phyloP scores from a whole-genome alignment of 495 filamentous ascomycete species.

The Trichoderma erinaceum region DNA sequence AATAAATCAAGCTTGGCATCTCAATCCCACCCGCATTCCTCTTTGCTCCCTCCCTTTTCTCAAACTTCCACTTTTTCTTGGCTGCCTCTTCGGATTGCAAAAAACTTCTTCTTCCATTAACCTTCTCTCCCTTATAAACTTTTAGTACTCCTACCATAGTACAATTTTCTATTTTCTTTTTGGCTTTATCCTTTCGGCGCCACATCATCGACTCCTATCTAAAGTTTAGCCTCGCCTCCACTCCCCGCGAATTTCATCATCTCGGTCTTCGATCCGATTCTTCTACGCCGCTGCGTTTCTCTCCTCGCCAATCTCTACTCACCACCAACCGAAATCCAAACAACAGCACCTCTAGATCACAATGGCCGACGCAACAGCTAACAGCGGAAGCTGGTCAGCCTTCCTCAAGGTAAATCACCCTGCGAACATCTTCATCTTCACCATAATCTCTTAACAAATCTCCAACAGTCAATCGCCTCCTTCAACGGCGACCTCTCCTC shows the following conservation, averaged over 20 bases:
- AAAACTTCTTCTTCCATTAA: background rate
- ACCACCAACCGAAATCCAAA: background rate
- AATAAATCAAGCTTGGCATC: slow-evolving; percentile 9
- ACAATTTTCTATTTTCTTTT: background rate
- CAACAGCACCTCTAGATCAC: background rate
- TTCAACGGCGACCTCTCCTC: slow-evolving; percentile 95
- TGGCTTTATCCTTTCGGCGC: background rate
- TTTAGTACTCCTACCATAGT: background rate
- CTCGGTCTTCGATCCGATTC: background rate
- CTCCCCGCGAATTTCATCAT: background rate
- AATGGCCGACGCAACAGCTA: slow-evolving; percentile 27
- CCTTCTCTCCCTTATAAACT: background rate
- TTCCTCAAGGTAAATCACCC: slow-evolving; percentile 45
- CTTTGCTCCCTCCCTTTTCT: background rate
- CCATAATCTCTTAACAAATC: background rate
- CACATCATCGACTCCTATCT: background rate
- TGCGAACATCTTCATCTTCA: background rate
- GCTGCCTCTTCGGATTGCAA: background rate
- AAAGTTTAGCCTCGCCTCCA: background rate
- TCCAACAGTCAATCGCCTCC: slow-evolving; percentile 76
- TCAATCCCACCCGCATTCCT: background rate
- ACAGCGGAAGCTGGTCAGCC: slow-evolving; percentile 41
- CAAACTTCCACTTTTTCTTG: background rate
- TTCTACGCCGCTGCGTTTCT: background rate
- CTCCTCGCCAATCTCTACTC: background rate